These are phyloP conservation scores for Omphalea diandra DNA, from an alignment of 441 rosid species.

Conservation along the genomic window DNA sequence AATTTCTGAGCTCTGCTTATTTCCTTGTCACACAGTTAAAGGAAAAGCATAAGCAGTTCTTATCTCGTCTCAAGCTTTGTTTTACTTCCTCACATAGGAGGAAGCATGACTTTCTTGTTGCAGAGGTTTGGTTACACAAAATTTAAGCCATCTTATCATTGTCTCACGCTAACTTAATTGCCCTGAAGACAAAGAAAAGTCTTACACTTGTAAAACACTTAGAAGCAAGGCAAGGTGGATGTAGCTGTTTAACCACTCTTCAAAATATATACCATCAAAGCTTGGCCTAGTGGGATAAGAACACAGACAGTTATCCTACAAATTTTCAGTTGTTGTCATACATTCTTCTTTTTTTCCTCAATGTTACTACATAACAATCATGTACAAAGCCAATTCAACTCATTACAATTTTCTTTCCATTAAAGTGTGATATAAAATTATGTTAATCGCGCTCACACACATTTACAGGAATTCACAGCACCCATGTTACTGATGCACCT, in stretches of 20 bases:
- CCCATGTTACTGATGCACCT: background rate
- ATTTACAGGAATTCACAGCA: background rate
- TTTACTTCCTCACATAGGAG: background rate
- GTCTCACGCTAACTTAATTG: background rate
- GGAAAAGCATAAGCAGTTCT: no score
- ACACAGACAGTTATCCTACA: no score
- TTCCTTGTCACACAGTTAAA: no score
- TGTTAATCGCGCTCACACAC: background rate
- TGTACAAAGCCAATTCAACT: conserved; percentile 12
- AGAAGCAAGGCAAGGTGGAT: background rate
- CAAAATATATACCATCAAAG: no score
- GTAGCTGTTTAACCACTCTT: background rate
- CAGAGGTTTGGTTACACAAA: conserved; percentile 14
- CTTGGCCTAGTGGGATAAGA: no score
- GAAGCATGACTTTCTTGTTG: conserved; percentile 37
- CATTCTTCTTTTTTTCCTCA: background rate
- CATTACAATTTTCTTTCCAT: background rate
- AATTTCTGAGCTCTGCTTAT: background rate
- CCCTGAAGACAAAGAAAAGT: background rate
- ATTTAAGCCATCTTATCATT: conserved; percentile 1
- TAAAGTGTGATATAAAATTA: background rate
- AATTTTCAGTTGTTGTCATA: background rate
- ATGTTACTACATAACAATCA: background rate
- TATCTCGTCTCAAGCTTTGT: no score
- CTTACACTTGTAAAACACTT: background rate